Evolutionary conservation across 2,329 filamentous ascomycete genomes (phyloP), one percentile per base, ranked within the genome.

Genomic region (Talaromyces islandicus): DNA sequence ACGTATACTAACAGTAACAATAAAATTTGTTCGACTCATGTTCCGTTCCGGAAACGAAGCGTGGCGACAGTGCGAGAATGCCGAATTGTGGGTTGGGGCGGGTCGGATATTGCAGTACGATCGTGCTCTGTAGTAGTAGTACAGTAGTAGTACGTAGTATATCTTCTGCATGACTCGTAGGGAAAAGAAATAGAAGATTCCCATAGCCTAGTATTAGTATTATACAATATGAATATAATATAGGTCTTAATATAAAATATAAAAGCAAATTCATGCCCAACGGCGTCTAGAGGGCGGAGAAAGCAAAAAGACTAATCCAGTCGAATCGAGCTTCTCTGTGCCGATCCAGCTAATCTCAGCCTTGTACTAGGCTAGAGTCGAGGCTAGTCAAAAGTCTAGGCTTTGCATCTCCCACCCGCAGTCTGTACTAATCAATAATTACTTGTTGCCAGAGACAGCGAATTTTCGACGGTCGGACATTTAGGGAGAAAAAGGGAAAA

Each of bases 261-360:
- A n/a, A n/a, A n/a, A n/a, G n/a, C n/a, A 30, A 38, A 38, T 38
- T n/a, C 35, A 46, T 46, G 43, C 43, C n/a, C 43, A 11, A 46
- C n/a, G 43, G 5, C 32, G 32, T 35, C 12, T 1, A 35, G 2
- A 35, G 32, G 3, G 12, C 30, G 30, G 30, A 32, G 30, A 32
- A 32, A 10, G 12, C 25, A 35, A 35, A 6, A 35, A 35, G 32
- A 11, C 32, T 14, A 14, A 35, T 12, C 32, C 19, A 24, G 41
- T 50, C 55, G 55, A 38, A 50, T 57, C 55, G 55, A 57, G 27
- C 41, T 57, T 50, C 55, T 57, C 38, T 43, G 19, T 21, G 43
- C 43, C 43, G 43, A 46, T 50, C 46, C 54, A 25, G 41, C n/a
- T 50, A 48, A 57, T 57, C 54, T 43, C 24, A 41, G 30, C 41